Evolutionary conservation across 805 yeast species (phyloP), one percentile per base, ranked within the genome.

Genomic region (Lipomyces starkeyi): DNA sequence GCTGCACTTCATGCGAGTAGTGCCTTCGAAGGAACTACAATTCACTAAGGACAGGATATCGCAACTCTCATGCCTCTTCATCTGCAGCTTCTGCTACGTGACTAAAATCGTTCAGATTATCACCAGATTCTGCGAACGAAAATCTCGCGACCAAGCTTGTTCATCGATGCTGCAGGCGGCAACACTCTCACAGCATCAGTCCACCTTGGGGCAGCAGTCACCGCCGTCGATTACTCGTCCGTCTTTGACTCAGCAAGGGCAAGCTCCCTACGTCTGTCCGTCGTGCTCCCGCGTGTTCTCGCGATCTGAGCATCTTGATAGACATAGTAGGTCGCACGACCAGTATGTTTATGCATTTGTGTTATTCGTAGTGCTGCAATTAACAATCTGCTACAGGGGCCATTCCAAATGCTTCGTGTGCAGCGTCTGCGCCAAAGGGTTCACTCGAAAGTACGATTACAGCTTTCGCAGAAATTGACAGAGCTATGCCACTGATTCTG

Each of bases 351-450:
- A 20, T 43, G 27, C 1, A 9, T 49, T 11, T 27, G 32, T 47
- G 1, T 37, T 3, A 7, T 17, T 40, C 4, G 20, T 17, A 37
- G 20, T 57, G 9, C 40, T 7, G n/a, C 40, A 40, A 8, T 58
- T 37, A 32, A 27, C 20, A 27, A 27, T 22, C n/a, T 6, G 22
- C 6, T 35, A 3, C 53, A 61, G 58, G 4, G 34, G 32, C 8
- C 29, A 29, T 32, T 27, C 54, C 29, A 61, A 61, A 34, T 22
- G 35, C 35, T 61, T 54, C 29, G 57, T 59, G 14, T 67, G 71
- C 47, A 62, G 40, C 29, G 53, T 54, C 14, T 67, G 71, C 43
- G 29, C 60, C 22, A 67, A 67, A 60, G 47, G 55, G 20, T 67
- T 62, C 58, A 56, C 67, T 22, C 70, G 71, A 20, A 67, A 67